Percentiles rank a stretch among this genome's conserved stretches.
Conservation (phyloP, 192 early-diverging fungal species). For the Cetraspora pellucida region DNA sequence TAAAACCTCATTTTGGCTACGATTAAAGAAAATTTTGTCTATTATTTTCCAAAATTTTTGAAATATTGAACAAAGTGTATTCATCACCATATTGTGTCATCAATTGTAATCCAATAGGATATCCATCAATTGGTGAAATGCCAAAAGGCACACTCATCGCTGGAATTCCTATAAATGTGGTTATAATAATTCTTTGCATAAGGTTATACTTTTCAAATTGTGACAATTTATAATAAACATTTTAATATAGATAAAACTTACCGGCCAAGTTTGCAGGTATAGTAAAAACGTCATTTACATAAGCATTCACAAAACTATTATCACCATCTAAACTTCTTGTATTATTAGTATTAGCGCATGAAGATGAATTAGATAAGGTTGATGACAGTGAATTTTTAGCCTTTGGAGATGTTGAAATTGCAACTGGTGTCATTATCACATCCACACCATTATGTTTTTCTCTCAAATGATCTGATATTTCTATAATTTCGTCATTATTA, state of each 20-base stretch:
- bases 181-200: slow-evolving; percentile 6
- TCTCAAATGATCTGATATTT: slow-evolving; percentile 4
- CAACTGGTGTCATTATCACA: slow-evolving; percentile 78
- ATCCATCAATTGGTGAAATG: slow-evolving; percentile 43
- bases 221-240: not conserved
- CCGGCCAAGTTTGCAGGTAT: slow-evolving; percentile 88
- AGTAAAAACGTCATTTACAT: slow-evolving; percentile 88
- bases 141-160: slow-evolving; percentile 69
- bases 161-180: slow-evolving; percentile 46
- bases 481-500: not conserved
- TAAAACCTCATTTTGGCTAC: too few relatives aligned
- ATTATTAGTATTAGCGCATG: too few relatives aligned
- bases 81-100: slow-evolving; percentile 86
- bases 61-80: slow-evolving; percentile 56
- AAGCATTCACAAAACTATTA: slow-evolving; percentile 56
- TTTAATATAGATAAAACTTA: slow-evolving; percentile 40
- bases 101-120: slow-evolving; percentile 86
- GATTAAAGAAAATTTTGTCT: too few relatives aligned
- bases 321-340: slow-evolving; percentile 25
- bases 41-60: slow-evolving; percentile 38
- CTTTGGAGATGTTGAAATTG: slow-evolving; percentile 72
- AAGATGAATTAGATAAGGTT: too few relatives aligned
- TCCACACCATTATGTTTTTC: slow-evolving; percentile 53
- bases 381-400: slow-evolving; percentile 37
- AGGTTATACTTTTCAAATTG: not conserved